phyloP scores from a whole-genome alignment of 2,329 filamentous ascomycete genomes.

The Pseudogymnoascus sp. region DNA sequence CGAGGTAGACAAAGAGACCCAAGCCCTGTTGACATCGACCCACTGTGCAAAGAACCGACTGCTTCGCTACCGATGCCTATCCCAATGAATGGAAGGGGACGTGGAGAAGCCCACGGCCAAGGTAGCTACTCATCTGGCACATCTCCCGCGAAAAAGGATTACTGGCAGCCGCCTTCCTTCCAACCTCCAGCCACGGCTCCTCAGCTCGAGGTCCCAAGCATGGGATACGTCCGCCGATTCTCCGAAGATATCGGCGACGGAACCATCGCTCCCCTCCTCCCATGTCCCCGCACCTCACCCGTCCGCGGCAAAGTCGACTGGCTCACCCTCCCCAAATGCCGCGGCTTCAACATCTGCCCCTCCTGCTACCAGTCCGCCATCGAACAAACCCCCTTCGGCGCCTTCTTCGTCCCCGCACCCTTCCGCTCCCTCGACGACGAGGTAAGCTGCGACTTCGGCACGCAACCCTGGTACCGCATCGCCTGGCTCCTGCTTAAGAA shows the following conservation, averaged over 20 bases:
- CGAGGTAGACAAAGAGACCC: not conserved
- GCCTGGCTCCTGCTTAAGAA: slow-evolving; percentile 76
- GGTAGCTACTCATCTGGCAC: not conserved
- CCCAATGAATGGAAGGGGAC: not conserved
- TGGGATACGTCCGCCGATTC: slow-evolving; percentile 42
- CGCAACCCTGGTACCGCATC: slow-evolving; percentile 70
- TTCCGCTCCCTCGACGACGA: slow-evolving; percentile 48
- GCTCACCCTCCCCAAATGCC: slow-evolving; percentile 65
- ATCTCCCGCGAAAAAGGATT: slow-evolving; percentile 10
- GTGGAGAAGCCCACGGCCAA: not conserved
- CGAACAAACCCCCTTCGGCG: slow-evolving; percentile 56
- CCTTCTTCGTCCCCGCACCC: slow-evolving; percentile 55
- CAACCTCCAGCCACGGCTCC: slow-evolving; percentile 31
- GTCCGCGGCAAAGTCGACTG: slow-evolving; percentile 64
- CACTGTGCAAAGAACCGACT: not conserved
- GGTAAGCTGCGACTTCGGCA: slow-evolving; percentile 70
- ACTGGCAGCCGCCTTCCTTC: slow-evolving; percentile 41
- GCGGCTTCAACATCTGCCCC: slow-evolving; percentile 73
- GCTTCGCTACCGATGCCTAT: slow-evolving; percentile 22
- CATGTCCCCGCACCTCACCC: slow-evolving; percentile 59
- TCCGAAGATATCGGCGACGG: slow-evolving; percentile 44
- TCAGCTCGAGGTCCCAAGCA: slow-evolving; percentile 34
- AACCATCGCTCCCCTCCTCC: slow-evolving; percentile 44
- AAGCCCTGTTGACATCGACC: not conserved
- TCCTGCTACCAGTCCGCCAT: slow-evolving; percentile 68